phyloP scores from a whole-genome alignment of 768 basidiomycete genomes.

The Punctularia strigosozonata region DNA sequence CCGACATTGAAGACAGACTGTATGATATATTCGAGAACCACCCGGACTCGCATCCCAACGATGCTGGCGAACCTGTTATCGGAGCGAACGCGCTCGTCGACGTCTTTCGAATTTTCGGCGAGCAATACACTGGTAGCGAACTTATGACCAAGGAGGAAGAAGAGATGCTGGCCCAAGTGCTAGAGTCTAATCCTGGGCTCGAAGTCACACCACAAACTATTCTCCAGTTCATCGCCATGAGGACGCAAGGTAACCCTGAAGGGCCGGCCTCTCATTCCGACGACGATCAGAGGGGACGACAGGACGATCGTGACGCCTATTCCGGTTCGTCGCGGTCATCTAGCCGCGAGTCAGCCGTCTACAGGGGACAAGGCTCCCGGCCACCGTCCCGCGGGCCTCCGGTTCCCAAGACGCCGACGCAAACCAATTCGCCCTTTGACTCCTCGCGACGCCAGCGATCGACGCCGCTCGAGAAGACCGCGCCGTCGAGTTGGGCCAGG shows the following conservation, averaged over 20 bases:
- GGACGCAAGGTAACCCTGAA: slow-evolving; percentile 8
- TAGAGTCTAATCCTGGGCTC: slow-evolving; percentile 48
- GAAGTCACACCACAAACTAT: slow-evolving; percentile 60
- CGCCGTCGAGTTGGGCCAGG: slow-evolving; percentile 64
- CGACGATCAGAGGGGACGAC: slow-evolving; percentile 19
- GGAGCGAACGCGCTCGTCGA: slow-evolving; percentile 64
- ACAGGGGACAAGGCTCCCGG: slow-evolving; percentile 36
- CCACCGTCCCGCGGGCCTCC: slow-evolving; percentile 39
- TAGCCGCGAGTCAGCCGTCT: slow-evolving; percentile 39
- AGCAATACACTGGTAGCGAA: slow-evolving; percentile 44
- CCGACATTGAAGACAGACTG: slow-evolving; percentile 60
- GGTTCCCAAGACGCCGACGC: slow-evolving; percentile 34
- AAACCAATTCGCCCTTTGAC: slow-evolving; percentile 53
- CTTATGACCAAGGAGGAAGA: slow-evolving; percentile 59
- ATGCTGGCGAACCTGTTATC: slow-evolving; percentile 49
- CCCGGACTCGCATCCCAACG: slow-evolving; percentile 44
- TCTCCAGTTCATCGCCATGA: slow-evolving; percentile 45
- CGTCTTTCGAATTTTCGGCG: slow-evolving; percentile 52
- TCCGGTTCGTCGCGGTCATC: slow-evolving; percentile 37
- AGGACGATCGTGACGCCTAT: slow-evolving; percentile 20
- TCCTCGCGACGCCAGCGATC: slow-evolving; percentile 58
- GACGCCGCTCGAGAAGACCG: slow-evolving; percentile 42
- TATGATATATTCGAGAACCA: slow-evolving; percentile 57
- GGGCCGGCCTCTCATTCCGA: slow-evolving; percentile 13
- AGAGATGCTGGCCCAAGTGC: slow-evolving; percentile 41